Evolutionary conservation across 2,329 filamentous ascomycete species (phyloP).

Genomic region (Torrubiellomyces zombiae): DNA sequence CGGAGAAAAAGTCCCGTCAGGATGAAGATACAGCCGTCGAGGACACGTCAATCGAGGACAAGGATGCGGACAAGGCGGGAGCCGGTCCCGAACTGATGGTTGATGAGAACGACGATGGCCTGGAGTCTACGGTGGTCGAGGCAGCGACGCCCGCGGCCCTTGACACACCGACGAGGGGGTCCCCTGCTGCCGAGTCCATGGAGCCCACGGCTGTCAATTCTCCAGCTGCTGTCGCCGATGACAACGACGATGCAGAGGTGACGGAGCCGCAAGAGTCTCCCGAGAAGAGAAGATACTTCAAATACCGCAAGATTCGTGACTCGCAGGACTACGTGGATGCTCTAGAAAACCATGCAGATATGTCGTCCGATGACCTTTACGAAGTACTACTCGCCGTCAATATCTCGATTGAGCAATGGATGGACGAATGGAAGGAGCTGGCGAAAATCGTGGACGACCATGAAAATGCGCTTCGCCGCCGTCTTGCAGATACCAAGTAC

Average conservation of each 20-base stretch:
- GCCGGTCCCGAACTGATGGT: constrained; percentile 15
- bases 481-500: constrained; percentile 29
- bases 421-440: constrained; percentile 35
- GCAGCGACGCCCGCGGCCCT: constrained; percentile 19
- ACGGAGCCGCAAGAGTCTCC: constrained; percentile 17
- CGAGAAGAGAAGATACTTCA: constrained; percentile 17
- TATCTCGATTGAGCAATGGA: constrained; percentile 30
- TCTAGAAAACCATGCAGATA: constrained; percentile 32
- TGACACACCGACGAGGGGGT: constrained; percentile 21
- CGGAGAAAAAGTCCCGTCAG: constrained; percentile 17
- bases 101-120: constrained; percentile 16
- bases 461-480: constrained; percentile 36
- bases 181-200: constrained; percentile 21
- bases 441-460: constrained; percentile 37
- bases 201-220: constrained; percentile 21
- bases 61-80: constrained; percentile 10
- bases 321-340: constrained; percentile 29
- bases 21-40: constrained; percentile 16
- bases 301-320: constrained; percentile 33
- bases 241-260: constrained; percentile 18
- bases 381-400: constrained; percentile 26
- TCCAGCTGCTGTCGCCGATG: constrained; percentile 19
- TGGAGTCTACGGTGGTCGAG: constrained; percentile 14
- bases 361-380: constrained; percentile 29
- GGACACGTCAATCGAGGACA: constrained; percentile 15